A percentile compares a stretch with the other conserved stretches of the same genome.
phyloP scores from a whole-genome alignment of 1,139 yeast genomes.

The Pneumocystis sp. region DNA sequence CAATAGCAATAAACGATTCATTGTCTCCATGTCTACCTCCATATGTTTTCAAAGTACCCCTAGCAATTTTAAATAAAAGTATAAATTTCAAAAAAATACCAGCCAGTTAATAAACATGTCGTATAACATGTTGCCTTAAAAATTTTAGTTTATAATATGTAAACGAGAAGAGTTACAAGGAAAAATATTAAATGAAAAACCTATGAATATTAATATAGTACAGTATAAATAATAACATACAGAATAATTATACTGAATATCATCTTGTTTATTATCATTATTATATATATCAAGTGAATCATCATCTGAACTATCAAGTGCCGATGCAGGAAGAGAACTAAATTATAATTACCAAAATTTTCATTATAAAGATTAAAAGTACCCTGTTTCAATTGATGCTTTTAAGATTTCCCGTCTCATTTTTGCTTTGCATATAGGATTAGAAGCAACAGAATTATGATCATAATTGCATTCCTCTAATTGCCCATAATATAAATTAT shows the following conservation, averaged over 20 bases:
- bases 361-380: not conserved
- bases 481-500: not conserved
- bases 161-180: conserved; percentile 61
- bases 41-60: conserved; percentile 20
- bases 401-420: conserved; percentile 78
- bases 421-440: conserved; percentile 44
- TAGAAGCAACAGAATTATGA: conserved; percentile 29
- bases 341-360: not conserved
- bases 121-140: conserved; percentile 94
- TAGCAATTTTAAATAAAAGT: not conserved
- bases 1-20: conserved; percentile 91
- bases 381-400: conserved; percentile 87
- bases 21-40: conserved; percentile 73
- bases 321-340: conserved; percentile 71
- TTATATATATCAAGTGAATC: conserved; percentile 20
- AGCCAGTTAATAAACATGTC: conserved; percentile 69
- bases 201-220: not conserved
- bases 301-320: conserved; percentile 41
- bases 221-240: not conserved
- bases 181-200: not conserved
- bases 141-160: conserved; percentile 68
- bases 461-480: conserved; percentile 23
- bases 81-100: conserved; percentile 6
- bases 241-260: conserved; percentile 13
- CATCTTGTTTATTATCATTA: conserved; percentile 39